Evolutionary conservation across 2,329 filamentous ascomycete species (phyloP).

Genomic region (Penicillium sp.): DNA sequence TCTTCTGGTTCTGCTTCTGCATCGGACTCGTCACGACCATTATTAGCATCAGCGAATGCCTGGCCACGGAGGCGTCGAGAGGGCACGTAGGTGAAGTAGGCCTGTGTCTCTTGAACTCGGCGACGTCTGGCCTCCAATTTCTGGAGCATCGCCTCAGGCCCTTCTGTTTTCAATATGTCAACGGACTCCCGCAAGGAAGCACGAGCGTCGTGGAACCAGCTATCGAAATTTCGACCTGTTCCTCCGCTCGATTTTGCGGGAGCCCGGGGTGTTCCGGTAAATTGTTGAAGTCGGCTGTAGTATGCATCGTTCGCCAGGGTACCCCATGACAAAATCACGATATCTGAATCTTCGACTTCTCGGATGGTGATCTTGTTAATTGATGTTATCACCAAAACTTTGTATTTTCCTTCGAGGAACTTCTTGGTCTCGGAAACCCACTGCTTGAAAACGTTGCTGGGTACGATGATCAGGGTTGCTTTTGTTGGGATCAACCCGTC

Average conservation of each 20-base stretch:
- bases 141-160: slow-evolving; percentile 35
- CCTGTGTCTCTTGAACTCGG: slow-evolving; percentile 37
- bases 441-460: slow-evolving; percentile 55
- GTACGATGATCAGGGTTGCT: slow-evolving; percentile 62
- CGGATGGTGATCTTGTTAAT: slow-evolving; percentile 47
- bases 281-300: slow-evolving; percentile 49
- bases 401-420: slow-evolving; percentile 48
- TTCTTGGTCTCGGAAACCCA: slow-evolving; percentile 58
- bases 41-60: slow-evolving; percentile 22
- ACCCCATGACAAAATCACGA: slow-evolving; percentile 57
- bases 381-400: slow-evolving; percentile 45
- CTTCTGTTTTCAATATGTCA: slow-evolving; percentile 32
- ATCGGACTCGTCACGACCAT: background rate
- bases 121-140: slow-evolving; percentile 28
- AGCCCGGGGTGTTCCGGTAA: slow-evolving; percentile 50
- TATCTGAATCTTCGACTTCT: slow-evolving; percentile 51
- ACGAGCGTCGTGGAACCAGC: slow-evolving; percentile 54
- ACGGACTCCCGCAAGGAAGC: slow-evolving; percentile 46
- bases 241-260: slow-evolving; percentile 41
- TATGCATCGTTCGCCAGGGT: slow-evolving; percentile 53
- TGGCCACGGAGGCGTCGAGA: slow-evolving; percentile 34
- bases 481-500: slow-evolving; percentile 45
- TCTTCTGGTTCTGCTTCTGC: background rate
- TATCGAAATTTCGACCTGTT: slow-evolving; percentile 51
- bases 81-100: slow-evolving; percentile 41